A percentile compares a stretch with the other conserved stretches of the same genome.
Evolutionary conservation across 768 basidiomycete genomes (phyloP).

Genomic region (Gelatoporia subvermispora): DNA sequence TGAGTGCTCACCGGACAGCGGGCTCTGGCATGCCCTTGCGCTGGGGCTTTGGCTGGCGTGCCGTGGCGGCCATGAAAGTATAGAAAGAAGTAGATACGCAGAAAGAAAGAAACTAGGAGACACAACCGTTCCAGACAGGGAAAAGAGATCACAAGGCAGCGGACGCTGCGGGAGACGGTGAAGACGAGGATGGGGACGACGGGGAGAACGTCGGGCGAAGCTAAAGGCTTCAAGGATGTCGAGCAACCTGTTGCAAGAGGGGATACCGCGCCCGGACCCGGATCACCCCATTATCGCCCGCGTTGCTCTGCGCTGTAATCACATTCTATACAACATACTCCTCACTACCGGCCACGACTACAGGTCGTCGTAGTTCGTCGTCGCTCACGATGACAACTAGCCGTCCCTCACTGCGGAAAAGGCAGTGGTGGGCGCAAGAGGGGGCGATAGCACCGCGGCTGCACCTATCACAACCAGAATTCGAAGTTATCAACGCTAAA

Average conservation of each 20-base stretch:
- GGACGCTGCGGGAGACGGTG: conserved; percentile 10
- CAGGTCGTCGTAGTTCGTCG: too few relatives aligned
- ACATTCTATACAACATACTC: not conserved
- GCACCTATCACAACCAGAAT: too few relatives aligned
- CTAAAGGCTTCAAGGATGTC: not conserved
- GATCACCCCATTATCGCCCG: not conserved
- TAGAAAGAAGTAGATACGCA: not conserved
- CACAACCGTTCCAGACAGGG: conserved; percentile 3
- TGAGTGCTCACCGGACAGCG: conserved; percentile 40
- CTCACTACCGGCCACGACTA: not conserved
- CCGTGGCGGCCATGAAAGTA: conserved; percentile 54
- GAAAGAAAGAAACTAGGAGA: not conserved
- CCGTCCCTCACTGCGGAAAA: too few relatives aligned
- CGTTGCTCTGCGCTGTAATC: not conserved
- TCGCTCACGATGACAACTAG: too few relatives aligned
- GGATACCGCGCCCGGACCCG: not conserved
- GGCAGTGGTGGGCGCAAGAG: too few relatives aligned
- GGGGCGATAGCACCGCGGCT: too few relatives aligned
- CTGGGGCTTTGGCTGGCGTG: conserved; percentile 58
- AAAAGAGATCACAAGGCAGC: conserved; percentile 25
- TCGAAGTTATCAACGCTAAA: too few relatives aligned
- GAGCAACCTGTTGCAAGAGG: not conserved
- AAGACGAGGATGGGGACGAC: conserved; percentile 5
- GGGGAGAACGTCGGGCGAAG: conserved; percentile 3
- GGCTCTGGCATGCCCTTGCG: conserved; percentile 62